Base-by-base conservation (phyloP, 768 basidiomycete species). In the Jaapia argillacea region DNA sequence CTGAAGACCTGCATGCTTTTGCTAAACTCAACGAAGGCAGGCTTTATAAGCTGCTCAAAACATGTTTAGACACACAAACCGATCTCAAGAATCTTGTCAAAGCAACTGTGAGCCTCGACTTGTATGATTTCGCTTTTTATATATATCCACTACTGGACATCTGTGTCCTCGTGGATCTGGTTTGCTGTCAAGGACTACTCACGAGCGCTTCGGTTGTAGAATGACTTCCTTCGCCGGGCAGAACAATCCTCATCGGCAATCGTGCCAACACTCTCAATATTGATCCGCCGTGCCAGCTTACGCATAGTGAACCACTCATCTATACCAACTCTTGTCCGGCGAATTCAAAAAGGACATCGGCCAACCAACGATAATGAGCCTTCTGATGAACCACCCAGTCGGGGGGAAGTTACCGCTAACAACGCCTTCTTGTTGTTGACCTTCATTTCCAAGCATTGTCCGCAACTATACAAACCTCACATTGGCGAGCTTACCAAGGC, bases 11-110 rank as follows among this genome's bases (percentile, higher is more conserved):
- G 16, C 66, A 75, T 12, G 59, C 72, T 1, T 99, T 98, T 51
- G 92, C 93, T 1, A 85, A 84, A 46, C 63, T 82, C 35, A 97
- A 98, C 57, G 91, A 94, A 56, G 71, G 71, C 20, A 72, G 90
- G 28, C 66, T 93, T 5, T 97, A 91, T 68, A 91, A 84, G 60
- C 67, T 92, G 7, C 67, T 92, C 31, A 84, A 79, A 58, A 82
- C 74, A 0, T 82, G 86, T 50, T 71, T 88, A 67, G 91, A 96
- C 58, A 69, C 84, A 0, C 83, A 90, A 53, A 81, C 85, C 0
- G 88, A 93, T 55, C 61, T 97, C 21, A 89, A 85, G 60, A 69
- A 70, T 4, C 67, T 93, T 6, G 68, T 84, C 45, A 97, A 93
- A 61, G 69, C 87, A 5, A 75, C 75, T 36, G 89, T 90, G 42